phyloP scores from a whole-genome alignment of 768 basidiomycete genomes.

The Psilocybe azurescens region DNA sequence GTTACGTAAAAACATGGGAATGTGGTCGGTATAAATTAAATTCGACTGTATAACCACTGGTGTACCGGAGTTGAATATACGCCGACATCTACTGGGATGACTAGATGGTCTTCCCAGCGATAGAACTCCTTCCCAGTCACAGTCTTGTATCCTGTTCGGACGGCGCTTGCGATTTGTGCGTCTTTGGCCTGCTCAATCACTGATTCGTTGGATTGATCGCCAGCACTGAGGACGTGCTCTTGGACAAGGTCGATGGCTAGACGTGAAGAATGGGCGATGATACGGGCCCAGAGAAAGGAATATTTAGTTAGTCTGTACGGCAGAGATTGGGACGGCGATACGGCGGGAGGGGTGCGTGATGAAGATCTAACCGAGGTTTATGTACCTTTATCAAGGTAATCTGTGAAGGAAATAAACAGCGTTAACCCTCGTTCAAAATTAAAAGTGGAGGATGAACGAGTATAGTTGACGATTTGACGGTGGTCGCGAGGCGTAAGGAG shows the following conservation, averaged over 20 bases:
- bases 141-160: slow-evolving; percentile 28
- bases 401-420: neutral
- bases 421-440: neutral
- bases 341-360: neutral
- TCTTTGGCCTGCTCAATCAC: slow-evolving; percentile 36
- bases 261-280: too few species aligned
- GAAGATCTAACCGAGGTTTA: neutral
- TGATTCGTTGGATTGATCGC: slow-evolving; percentile 35
- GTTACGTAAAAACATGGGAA: too few species aligned
- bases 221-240: slow-evolving; percentile 27
- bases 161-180: slow-evolving; percentile 31
- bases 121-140: slow-evolving; percentile 25
- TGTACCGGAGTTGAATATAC: too few species aligned
- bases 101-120: neutral
- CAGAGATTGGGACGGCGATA: neutral
- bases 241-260: slow-evolving; percentile 25
- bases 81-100: too few species aligned
- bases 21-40: too few species aligned
- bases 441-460: neutral
- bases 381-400: slow-evolving; percentile 2
- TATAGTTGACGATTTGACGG: neutral
- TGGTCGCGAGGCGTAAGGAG: too few species aligned
- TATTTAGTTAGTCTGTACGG: neutral
- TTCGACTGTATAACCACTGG: too few species aligned
- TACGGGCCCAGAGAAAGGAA: too few species aligned